Evolutionary conservation across 2,329 filamentous ascomycete genomes (phyloP), one percentile per base, ranked within the genome.

Genomic region (Nemania sp.): DNA sequence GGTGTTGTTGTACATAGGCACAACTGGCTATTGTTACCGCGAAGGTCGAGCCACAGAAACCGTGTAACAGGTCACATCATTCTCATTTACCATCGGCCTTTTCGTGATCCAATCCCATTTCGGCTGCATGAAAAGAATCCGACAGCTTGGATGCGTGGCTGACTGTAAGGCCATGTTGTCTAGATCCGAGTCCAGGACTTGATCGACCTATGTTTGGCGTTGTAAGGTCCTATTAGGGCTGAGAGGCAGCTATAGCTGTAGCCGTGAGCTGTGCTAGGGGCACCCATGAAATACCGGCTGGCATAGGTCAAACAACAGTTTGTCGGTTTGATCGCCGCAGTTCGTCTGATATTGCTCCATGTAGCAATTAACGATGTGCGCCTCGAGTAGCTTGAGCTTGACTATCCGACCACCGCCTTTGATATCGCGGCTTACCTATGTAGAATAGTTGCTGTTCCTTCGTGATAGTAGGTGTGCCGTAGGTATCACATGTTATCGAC

Each of bases 91-190:
- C 18, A 3, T 45, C 41, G 18, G 18, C 41, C 8, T 45, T 45
- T 20, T 7, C 3, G 41, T 45, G n/a, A 20, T 45, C 2, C 15
- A 45, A n/a, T 45, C 41, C 41, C 38, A 43, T 45, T 8, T 45
- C 20, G 41, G 41, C 41, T 45, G 41, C 41, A 45, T 45, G 41
- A 45, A 45, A 45, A 45, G 41, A 45, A 45, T 45, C 41, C 41
- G 41, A 45, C 41, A 45, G 41, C n/a, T n/a, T 45, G 41, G 41
- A 45, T 45, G 15, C 18, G 41, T 45, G 41, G 18, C 41, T 45
- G 5, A 45, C 5, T 45, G 5, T 45, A 45, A 20, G 41, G 41
- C 41, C 18, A 45, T n/a, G n/a, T 45, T n/a, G 7, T 20, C 41
- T 20, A n/a, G n/a, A n/a, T n/a, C n/a, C n/a, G n/a, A n/a, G n/a